Evolutionary conservation across 192 early-diverging fungal genomes (phyloP), one percentile per base, ranked within the genome.

Genomic region (Geranomyces michiganensis): DNA sequence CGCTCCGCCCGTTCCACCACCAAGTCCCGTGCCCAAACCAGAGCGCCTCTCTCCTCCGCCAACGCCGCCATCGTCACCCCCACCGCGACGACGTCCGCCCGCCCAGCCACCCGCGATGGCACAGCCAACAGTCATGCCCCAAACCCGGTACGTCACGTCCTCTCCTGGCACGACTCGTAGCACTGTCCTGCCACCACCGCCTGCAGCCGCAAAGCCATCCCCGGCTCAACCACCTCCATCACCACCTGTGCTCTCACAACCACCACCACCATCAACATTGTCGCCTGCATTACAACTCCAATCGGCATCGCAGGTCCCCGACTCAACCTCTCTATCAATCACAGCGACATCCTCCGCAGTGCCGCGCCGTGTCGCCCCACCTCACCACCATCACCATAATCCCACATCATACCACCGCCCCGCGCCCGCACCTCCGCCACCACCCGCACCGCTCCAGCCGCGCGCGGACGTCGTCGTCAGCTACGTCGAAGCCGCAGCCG

Each of bases 391-490:
- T 8, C 51, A 27, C 21, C 15, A 24, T 7, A 27, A 55, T 55
- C 51, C 14, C 14, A 14, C 51, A n/a, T 27, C 51, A 55, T 27
- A 27, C 21, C 51, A n/a, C 19, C 51, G 19, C 51, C 21, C 26
- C 51, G 51, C 26, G 51, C 6, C 26, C 26, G 21, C 51, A 15
- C 19, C 51, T 27, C 51, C 51, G 29, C 29, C 24, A 60, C 21
- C 31, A 32, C 58, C 58, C 7, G 58, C 31, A 32, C 51, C 51
- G 51, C 7, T 53, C 4, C 51, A 53, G 24, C 51, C 51, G 51
- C 51, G 51, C 51, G 51, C 51, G 6, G 51, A 53, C 17, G 24
- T 53, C 17, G 51, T 53, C n/a, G 51, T 53, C 15, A 53, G 51
- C 51, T 53, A 53, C 17, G 51, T 53, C 24, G 51, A 53, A 17